phyloP scores from a whole-genome alignment of 2,329 filamentous ascomycete genomes.

The Cadophora gregata region DNA sequence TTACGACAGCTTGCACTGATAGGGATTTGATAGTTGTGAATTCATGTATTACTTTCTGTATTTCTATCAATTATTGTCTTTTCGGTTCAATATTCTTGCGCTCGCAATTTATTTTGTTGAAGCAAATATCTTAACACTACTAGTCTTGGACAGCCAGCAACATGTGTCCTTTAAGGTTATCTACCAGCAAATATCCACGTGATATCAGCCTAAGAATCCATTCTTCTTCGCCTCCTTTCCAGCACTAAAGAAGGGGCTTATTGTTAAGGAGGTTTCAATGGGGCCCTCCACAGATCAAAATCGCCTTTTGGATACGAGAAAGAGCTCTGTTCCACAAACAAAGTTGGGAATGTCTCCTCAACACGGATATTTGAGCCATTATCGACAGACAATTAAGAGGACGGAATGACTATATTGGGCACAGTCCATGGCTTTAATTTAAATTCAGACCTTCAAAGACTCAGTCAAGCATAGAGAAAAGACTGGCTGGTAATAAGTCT shows the following conservation, averaged over 20 bases:
- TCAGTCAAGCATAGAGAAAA: no score
- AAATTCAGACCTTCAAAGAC: no score
- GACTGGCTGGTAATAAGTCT: no score
- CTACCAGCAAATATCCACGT: background rate
- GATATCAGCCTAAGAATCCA: background rate
- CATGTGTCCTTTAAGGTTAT: constrained; percentile 3
- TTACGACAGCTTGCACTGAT: constrained; percentile 2
- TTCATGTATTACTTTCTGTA: background rate
- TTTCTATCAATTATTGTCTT: background rate
- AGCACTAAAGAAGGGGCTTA: background rate
- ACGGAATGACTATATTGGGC: no score
- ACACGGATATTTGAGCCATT: no score
- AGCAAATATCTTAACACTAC: no score
- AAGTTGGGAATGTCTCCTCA: background rate
- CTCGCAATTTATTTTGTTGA: no score
- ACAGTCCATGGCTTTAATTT: no score
- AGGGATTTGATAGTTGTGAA: background rate
- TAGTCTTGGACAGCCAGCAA: background rate
- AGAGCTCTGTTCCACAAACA: no score
- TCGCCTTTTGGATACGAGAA: no score
- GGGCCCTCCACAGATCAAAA: no score
- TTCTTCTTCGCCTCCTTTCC: background rate
- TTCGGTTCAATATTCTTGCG: background rate
- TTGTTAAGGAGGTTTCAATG: background rate
- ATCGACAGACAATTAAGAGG: no score